Base-by-base conservation (phyloP, 2,329 filamentous ascomycete genomes). In the Scedosporium minutisporum region DNA sequence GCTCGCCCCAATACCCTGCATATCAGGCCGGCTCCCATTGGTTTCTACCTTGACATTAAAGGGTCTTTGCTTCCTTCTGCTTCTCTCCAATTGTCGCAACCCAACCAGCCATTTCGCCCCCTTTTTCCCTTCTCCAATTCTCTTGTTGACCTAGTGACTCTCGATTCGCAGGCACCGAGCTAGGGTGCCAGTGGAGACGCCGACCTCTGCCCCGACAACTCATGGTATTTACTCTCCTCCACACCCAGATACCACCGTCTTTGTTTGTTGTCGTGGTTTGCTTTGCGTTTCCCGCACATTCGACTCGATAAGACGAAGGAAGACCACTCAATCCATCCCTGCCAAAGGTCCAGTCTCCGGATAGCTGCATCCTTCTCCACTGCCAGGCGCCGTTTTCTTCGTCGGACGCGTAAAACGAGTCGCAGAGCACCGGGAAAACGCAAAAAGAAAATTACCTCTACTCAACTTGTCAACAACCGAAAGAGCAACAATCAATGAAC, bases 261-360 rank as follows among this genome's bases (percentile, higher is more conserved):
- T 23, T 25, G 59, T 46, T 38, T 51, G 59, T 25, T 61, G 58
- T 61, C 59, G 59, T 61, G 59, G 44, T 29, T 53, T 53, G 59
- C 51, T 53, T 60, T 48, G 25, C 29, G 46, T 29, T 53, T 33
- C 18, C 25, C 41, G 58, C 58, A 60, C 12, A 16, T 27, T 16
- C 23, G 33, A 46, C 18, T 16, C 58, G 38, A 18, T 25, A 48
- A 48, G 38, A 25, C 58, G 44, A 42, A 33, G 38, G 4, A 60
- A 42, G 21, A 41, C 14, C 25, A 29, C 16, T 10, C 58, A 60
- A 21, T 48, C 38, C 23, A n/a, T 9, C 41, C 16, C n/a, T 38
- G 14, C 44, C 59, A 18, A 38, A n/a, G 21, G 6, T 29, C 6
- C 27, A 16, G 25, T 25, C 21, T 7, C 6, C 12, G 16, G 25